Percentiles rank a stretch among this genome's conserved stretches.
Conservation (phyloP, 2,329 filamentous ascomycete species). For the Phaeosphaeriaceae sp. region DNA sequence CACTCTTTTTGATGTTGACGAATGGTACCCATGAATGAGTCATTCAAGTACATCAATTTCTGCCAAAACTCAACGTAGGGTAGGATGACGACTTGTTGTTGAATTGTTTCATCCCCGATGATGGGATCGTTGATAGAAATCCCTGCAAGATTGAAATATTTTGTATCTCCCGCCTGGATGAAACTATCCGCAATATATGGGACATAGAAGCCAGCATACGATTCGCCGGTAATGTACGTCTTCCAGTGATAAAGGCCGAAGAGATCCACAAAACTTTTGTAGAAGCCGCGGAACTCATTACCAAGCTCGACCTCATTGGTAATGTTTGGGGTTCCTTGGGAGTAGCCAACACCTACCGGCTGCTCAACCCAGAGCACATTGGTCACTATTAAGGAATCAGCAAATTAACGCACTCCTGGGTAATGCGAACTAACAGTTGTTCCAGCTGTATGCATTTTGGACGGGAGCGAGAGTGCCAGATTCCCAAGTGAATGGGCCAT, state of each 20-base stretch:
- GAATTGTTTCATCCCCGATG: slow-evolving; percentile 50
- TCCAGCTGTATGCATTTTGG: slow-evolving; percentile 74
- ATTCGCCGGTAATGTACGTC: slow-evolving; percentile 63
- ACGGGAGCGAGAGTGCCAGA: slow-evolving; percentile 71
- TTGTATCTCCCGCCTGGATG: slow-evolving; percentile 58
- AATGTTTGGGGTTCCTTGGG: slow-evolving; percentile 53
- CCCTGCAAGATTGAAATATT: slow-evolving; percentile 60
- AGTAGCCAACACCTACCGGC: slow-evolving; percentile 56
- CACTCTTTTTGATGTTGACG: slow-evolving; percentile 38
- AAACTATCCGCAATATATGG: slow-evolving; percentile 64
- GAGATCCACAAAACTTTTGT: slow-evolving; percentile 61
- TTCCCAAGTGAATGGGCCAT: slow-evolving; percentile 66
- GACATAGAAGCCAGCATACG: slow-evolving; percentile 63
- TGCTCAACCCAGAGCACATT: slow-evolving; percentile 56
- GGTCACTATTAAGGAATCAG: slow-evolving; percentile 28
- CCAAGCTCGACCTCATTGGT: slow-evolving; percentile 56
- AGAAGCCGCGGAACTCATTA: slow-evolving; percentile 57
- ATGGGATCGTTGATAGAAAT: slow-evolving; percentile 58
- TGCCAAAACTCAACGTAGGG: slow-evolving; percentile 51
- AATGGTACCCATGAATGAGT: slow-evolving; percentile 48
- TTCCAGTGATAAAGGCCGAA: slow-evolving; percentile 62
- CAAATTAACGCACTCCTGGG: neutral
- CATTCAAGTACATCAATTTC: slow-evolving; percentile 52
- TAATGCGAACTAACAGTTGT: slow-evolving; percentile 23
- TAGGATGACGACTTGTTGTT: slow-evolving; percentile 45